Conservation (phyloP, 1,284 basidiomycete species). For the Trichosporon coremiiforme region DNA sequence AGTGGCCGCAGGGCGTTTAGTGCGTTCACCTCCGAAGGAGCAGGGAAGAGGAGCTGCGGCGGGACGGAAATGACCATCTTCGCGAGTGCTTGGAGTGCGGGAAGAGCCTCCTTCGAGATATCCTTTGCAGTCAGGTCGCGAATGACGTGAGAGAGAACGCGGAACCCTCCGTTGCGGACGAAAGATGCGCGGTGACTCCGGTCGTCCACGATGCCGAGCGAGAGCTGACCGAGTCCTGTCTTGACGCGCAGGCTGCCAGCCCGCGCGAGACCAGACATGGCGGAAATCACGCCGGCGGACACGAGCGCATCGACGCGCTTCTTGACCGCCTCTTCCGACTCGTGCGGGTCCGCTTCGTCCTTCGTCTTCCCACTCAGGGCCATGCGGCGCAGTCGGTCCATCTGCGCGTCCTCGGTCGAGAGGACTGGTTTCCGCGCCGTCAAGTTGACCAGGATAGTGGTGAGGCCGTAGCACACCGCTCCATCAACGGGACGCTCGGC, state of each 20-base stretch:
- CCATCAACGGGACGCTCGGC: conserved; percentile 38
- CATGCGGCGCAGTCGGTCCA: conserved; percentile 74
- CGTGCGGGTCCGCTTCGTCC: conserved; percentile 46
- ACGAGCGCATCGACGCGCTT: conserved; percentile 60
- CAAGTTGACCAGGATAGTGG: conserved; percentile 73
- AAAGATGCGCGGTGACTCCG: conserved; percentile 74
- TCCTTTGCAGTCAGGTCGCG: conserved; percentile 39
- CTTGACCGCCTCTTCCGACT: conserved; percentile 66
- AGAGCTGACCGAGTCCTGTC: conserved; percentile 59
- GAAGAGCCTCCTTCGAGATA: conserved; percentile 59
- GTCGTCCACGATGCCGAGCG: conserved; percentile 74
- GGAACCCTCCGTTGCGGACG: conserved; percentile 79
- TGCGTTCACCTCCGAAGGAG: conserved; percentile 66
- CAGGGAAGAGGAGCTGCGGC: conserved; percentile 82
- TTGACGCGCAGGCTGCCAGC: conserved; percentile 58
- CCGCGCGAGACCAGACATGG: conserved; percentile 64
- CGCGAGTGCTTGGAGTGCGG: conserved; percentile 82
- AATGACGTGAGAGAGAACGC: conserved; percentile 67
- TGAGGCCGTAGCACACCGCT: conserved; percentile 71
- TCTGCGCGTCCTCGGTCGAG: conserved; percentile 75
- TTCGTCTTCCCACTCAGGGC: conserved; percentile 60
- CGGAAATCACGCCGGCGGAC: conserved; percentile 65
- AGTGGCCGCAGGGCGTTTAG: conserved; percentile 79
- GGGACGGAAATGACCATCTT: conserved; percentile 90
- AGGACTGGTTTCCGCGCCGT: conserved; percentile 69